Base-by-base conservation (phyloP, 768 basidiomycete species). In the Asterophora lycoperdoides region DNA sequence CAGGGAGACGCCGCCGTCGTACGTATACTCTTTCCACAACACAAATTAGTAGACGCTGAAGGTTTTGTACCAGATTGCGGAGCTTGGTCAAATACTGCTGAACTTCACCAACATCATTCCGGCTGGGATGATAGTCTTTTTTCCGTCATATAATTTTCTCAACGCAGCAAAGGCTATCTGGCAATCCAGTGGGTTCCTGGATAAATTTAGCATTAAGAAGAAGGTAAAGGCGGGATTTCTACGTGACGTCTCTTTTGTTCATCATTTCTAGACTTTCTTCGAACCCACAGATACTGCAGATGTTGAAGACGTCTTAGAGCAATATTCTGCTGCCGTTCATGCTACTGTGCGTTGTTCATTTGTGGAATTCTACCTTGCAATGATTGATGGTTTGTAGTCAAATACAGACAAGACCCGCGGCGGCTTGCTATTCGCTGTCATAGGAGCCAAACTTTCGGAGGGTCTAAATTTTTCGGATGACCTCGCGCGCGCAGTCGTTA, bases 401-500 rank as follows among this genome's bases (percentile, higher is more conserved):
- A 34, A 53, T 17, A 53, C 60, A n/a, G 60, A 53, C 14, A 71
- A 69, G 51, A 67, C 61, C 64, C 66, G 68, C 53, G 93, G 93
- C 13, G 90, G 91, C 2, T 64, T 99, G 33, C 71, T 99, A 4
- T 85, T 98, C 47, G 95, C 96, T 2, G 96, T 98, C 8, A 86
- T 98, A 20, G 94, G 94, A 14, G 95, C 93, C 20, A 98, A 97
- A 63, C 77, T 99, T n/a, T 94, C 92, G 0, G 96, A 99, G 68
- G 95, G 94, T 7, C 64, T 84, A 33, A 84, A 85, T 57, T 86
- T 86, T 59, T 77, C 83, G 15, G 87, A 92, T 62, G 77, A 83
- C 41, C 79, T 91, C 13, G 93, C 93, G 2, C 84, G 93, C 26
- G 86, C 83, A 9, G 90, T 96, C 18, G 72, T 93, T 26, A 79